phyloP scores from a whole-genome alignment of 2,329 filamentous ascomycete genomes.

The Fusarium tanahbumbuense region DNA sequence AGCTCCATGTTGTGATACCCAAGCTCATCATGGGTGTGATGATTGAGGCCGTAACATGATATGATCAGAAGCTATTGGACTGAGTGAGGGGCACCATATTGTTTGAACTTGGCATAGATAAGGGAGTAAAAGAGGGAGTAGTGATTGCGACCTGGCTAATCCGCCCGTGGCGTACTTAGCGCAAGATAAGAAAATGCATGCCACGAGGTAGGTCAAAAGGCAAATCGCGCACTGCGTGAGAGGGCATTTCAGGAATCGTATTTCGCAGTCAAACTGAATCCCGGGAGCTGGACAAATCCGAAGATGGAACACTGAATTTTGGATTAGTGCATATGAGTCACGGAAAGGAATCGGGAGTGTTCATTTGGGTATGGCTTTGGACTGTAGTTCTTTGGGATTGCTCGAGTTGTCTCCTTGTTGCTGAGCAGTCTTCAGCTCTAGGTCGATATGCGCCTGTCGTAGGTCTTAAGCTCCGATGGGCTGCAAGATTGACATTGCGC shows the following conservation, averaged over 20 bases:
- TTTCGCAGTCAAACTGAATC: not conserved
- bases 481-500: not conserved
- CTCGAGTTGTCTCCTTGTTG: not conserved
- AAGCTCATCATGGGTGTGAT: constrained; percentile 10
- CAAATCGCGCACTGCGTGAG: not conserved
- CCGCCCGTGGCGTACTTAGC: constrained; percentile 36
- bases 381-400: not conserved
- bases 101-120: constrained; percentile 28
- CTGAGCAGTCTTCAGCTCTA: not conserved
- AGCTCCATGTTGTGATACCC: constrained; percentile 8
- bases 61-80: constrained; percentile 2
- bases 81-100: not conserved
- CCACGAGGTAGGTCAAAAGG: constrained; percentile 6
- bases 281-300: not conserved
- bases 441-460: not conserved
- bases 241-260: not conserved
- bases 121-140: constrained; percentile 5
- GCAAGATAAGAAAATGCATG: constrained; percentile 39
- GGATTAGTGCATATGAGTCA: constrained; percentile 9
- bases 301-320: not conserved
- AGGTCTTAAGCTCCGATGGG: not conserved
- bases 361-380: constrained; percentile 22
- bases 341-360: not conserved
- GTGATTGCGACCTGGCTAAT: constrained; percentile 1
- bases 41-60: constrained; percentile 4